Percentiles rank a stretch among this genome's conserved stretches.
Evolutionary conservation across 2,329 filamentous ascomycete genomes (phyloP).

Genomic region (Penicillium crustosum): DNA sequence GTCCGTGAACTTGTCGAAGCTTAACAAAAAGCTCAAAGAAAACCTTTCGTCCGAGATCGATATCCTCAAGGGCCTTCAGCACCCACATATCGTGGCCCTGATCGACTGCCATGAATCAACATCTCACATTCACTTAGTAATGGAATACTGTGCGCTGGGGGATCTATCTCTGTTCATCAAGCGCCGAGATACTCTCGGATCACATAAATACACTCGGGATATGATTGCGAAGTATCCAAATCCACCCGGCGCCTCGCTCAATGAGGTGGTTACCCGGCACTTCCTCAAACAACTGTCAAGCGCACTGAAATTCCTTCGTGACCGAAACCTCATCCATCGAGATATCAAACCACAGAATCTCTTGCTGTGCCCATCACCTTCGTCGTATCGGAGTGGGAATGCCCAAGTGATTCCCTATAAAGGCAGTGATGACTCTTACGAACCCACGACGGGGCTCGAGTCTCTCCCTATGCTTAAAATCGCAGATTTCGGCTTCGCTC

Average conservation of each 20-base stretch:
- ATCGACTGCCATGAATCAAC: constrained; percentile 89
- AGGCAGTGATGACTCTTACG: constrained; percentile 75
- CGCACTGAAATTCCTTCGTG: constrained; percentile 82
- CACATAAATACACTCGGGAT: constrained; percentile 78
- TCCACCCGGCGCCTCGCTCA: constrained; percentile 75
- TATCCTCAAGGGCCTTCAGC: constrained; percentile 88
- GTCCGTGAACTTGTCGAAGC: constrained; percentile 83
- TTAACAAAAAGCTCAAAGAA: constrained; percentile 94
- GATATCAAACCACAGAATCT: constrained; percentile 98
- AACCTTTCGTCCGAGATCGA: constrained; percentile 95
- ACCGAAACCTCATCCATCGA: constrained; percentile 86
- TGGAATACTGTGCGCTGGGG: constrained; percentile 97
- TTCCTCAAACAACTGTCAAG: constrained; percentile 94
- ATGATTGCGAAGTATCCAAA: constrained; percentile 94
- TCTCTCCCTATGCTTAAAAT: constrained; percentile 96
- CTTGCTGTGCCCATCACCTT: constrained; percentile 76
- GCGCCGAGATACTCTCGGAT: constrained; percentile 77
- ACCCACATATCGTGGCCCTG: constrained; percentile 94
- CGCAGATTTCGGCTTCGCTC: constrained; percentile 97
- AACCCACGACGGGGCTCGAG: constrained; percentile 74
- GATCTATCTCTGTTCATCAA: constrained; percentile 96
- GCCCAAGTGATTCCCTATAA: constrained; percentile 69
- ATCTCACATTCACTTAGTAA: constrained; percentile 90
- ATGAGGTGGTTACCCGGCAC: constrained; percentile 95
- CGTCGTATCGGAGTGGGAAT: constrained; percentile 64